Conservation (phyloP, 164 flowering plant species). For the Magnolia changhungtana region DNA sequence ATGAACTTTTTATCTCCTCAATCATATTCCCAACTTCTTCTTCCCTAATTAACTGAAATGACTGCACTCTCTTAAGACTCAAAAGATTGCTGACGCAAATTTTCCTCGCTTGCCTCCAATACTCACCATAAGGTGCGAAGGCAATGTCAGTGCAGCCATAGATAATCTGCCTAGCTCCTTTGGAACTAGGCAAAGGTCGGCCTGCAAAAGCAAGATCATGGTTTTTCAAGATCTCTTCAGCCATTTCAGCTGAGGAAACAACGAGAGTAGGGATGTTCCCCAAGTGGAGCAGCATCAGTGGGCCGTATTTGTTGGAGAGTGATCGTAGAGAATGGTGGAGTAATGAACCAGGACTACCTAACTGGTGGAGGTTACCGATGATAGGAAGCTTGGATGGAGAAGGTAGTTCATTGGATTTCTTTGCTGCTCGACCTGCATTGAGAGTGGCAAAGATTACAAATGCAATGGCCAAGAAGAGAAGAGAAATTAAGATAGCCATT, state of each 20-base stretch:
- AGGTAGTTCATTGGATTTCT: background rate
- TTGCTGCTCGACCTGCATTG: background rate
- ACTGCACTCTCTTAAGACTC: constrained; percentile 1
- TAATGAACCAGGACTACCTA: background rate
- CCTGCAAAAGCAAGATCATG: constrained; percentile 4
- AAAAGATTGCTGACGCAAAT: background rate
- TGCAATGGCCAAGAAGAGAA: background rate
- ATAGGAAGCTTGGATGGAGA: constrained; percentile 7
- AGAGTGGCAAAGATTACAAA: background rate
- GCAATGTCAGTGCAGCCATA: constrained; percentile 5
- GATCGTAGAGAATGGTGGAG: constrained; percentile 2
- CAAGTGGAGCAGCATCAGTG: constrained; percentile 5
- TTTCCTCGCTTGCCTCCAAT: background rate
- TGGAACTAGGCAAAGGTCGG: background rate
- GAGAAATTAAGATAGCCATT: background rate
- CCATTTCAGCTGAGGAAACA: constrained; percentile 7
- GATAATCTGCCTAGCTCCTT: background rate
- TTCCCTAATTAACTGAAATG: background rate
- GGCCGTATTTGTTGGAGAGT: constrained; percentile 5
- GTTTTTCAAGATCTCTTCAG: constrained; percentile 3
- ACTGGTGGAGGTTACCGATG: constrained; percentile 13
- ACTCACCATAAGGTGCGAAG: constrained; percentile 8
- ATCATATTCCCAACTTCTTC: background rate
- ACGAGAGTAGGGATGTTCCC: background rate
- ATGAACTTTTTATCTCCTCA: background rate